A percentile compares a stretch with the other conserved stretches of the same genome.
Evolutionary conservation across 257 asterid genomes (phyloP).

Genomic region (Solanum sparsipilum): DNA sequence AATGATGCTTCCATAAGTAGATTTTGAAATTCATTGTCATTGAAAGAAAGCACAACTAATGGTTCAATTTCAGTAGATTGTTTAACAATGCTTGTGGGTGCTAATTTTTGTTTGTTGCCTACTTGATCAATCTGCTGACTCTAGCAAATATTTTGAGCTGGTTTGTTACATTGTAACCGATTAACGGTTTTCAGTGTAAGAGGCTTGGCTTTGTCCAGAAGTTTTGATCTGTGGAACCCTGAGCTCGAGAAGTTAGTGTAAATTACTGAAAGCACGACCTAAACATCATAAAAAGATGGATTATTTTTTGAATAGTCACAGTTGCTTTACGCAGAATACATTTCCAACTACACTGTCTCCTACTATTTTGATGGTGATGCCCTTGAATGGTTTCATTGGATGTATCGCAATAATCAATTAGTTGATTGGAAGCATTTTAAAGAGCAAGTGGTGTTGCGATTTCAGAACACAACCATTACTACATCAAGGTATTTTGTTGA

Average conservation of each 20-base stretch:
- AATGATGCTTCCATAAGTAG: neutral
- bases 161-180: neutral
- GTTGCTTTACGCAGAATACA: neutral
- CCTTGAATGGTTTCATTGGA: too few species aligned
- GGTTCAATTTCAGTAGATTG: neutral
- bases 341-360: neutral
- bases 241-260: neutral
- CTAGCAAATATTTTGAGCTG: neutral
- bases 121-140: too few species aligned
- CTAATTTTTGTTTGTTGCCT: neutral
- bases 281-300: neutral
- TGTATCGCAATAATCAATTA: too few species aligned
- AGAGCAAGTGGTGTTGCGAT: too few species aligned
- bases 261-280: neutral
- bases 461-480: too few species aligned
- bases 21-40: neutral
- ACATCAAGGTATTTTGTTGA: too few species aligned
- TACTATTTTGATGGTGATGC: too few species aligned
- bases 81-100: neutral
- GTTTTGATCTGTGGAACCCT: too few species aligned
- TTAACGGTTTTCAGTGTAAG: neutral
- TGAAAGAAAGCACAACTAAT: neutral
- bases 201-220: neutral
- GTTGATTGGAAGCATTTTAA: too few species aligned
- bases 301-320: neutral